phyloP scores from a whole-genome alignment of 805 yeast species.

The Komagataella populi region DNA sequence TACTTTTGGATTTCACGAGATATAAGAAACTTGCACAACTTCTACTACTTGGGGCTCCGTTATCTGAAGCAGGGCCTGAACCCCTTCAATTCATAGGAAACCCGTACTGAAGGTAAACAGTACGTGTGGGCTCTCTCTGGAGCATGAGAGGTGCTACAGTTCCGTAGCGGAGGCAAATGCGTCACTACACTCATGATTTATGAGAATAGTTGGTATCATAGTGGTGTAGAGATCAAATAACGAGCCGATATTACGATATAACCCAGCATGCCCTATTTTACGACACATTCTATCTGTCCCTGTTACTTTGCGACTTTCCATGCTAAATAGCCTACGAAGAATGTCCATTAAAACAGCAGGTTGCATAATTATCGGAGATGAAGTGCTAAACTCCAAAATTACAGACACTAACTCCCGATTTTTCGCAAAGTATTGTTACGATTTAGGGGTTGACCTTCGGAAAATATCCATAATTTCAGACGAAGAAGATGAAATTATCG shows the following conservation, averaged over 20 bases:
- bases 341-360: background rate
- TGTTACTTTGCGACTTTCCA: background rate
- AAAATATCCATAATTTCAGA: conserved; percentile 69
- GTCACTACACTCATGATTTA: no score
- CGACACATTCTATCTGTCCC: background rate
- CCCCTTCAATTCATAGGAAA: no score
- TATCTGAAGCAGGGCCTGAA: no score
- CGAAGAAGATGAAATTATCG: conserved; percentile 49
- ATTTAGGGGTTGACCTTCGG: conserved; percentile 49
- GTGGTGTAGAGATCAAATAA: background rate
- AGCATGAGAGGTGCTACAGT: no score
- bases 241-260: no score
- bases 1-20: no score
- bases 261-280: no score
- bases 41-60: no score
- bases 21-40: no score
- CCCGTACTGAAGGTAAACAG: no score
- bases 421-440: conserved; percentile 62
- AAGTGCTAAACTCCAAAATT: conserved; percentile 76
- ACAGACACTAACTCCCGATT: conserved; percentile 62
- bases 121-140: no score
- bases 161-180: background rate
- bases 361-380: conserved; percentile 64
- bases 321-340: background rate
- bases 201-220: no score